Base-by-base conservation (phyloP, 805 yeast species). In the Kazachstania martiniae region DNA sequence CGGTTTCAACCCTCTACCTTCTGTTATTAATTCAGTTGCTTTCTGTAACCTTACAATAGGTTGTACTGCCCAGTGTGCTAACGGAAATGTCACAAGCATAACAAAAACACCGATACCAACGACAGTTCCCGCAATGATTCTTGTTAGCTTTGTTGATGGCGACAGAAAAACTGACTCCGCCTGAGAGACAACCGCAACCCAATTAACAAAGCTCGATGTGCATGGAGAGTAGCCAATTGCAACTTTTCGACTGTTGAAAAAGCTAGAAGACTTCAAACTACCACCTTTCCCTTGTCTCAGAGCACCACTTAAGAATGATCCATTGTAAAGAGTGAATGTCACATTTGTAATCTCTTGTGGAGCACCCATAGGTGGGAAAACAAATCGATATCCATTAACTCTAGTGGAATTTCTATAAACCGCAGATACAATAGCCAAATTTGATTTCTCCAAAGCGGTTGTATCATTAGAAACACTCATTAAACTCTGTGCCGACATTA, bases 121-220 rank as follows among this genome's bases (percentile, higher is more conserved):
- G 16, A 82, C 84, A 1, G 82, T 77, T 4, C 91, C 93, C 28
- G 77, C 67, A 37, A 83, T 77, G 31, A 86, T 78, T 41, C 72
- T 72, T 1, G 77, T 67, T 25, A 86, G 57, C 40, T 66, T 69
- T 15, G 65, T 58, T 4, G 78, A 66, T 0, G 94, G 91, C 3
- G 63, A 70, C 51, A 72, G 61, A 51, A 85, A 83, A 2, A 57
- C 67, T 3, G 62, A 40, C 38, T 72, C 66, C 1, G 66, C 58
- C 49, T 84, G 93, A 41, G 77, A 77, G 4, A 86, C 72, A 0
- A 76, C 56, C 2, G 86, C 76, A n/a, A 74, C 70, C 96, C 95
- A 86, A 9, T 61, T 61, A 1, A 61, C 65, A 27, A 66, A 55
- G 2, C 44, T 34, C 28, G 70, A 58, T 18, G 63, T 53, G 10